phyloP scores from a whole-genome alignment of 306 rosid species.

The Casuarina equisetifolia region DNA sequence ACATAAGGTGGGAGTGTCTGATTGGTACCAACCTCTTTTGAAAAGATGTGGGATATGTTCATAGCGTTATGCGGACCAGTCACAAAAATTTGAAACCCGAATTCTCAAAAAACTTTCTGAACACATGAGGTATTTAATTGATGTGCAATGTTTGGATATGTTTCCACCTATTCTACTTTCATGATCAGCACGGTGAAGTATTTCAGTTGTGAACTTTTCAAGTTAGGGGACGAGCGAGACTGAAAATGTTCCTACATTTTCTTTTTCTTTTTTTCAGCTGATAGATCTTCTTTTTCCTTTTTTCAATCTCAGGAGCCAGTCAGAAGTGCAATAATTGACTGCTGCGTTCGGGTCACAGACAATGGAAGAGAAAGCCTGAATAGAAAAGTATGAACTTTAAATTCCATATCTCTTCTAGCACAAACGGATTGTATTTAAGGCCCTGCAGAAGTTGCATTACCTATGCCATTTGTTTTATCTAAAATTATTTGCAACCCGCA shows the following conservation, averaged over 20 bases:
- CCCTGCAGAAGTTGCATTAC: constrained; percentile 9
- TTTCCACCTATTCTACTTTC: not conserved
- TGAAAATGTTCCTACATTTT: not conserved
- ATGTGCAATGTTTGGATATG: constrained; percentile 6
- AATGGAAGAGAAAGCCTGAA: constrained; percentile 71
- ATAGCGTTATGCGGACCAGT: not conserved
- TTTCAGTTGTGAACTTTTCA: constrained; percentile 16
- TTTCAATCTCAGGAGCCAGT: constrained; percentile 61
- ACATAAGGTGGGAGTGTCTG: not conserved
- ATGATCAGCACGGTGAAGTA: not conserved
- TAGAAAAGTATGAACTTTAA: constrained; percentile 51
- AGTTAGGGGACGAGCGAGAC: constrained; percentile 10
- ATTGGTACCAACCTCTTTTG: not conserved
- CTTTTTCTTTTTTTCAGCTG: not conserved
- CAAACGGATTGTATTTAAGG: constrained; percentile 6
- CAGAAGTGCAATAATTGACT: constrained; percentile 78
- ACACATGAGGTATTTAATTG: not conserved
- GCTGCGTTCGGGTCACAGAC: constrained; percentile 66
- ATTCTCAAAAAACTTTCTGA: not conserved
- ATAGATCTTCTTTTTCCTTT: not conserved
- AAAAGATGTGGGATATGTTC: not conserved
- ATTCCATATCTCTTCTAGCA: not conserved
- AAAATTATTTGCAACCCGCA: constrained; percentile 37
- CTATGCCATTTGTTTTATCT: constrained; percentile 1
- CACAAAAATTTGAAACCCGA: not conserved